Evolutionary conservation across 2,329 filamentous ascomycete genomes (phyloP), one percentile per base, ranked within the genome.

Genomic region (Fusarium burgessii): DNA sequence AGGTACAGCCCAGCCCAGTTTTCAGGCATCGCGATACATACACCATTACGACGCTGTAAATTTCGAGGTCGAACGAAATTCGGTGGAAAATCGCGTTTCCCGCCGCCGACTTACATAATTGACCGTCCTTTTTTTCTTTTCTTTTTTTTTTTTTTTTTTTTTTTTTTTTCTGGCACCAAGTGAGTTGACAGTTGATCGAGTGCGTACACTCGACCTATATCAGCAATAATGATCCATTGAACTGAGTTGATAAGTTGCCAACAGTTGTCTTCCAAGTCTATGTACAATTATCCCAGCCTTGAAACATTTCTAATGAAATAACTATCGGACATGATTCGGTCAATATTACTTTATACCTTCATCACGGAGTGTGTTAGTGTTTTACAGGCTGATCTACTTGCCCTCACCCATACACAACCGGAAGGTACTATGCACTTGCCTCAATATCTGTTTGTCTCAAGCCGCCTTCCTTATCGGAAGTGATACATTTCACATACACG

Each of bases 381-480:
- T 51, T 43, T 32, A 17, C 15, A 45, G 41, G 46, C 35, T 59
- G 33, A 20, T 20, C 45, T 58, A n/a, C 14, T 20, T 58, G 45
- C 35, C 29, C 29, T 66, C 23, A 38, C 20, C 20, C 25, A 42
- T 47, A 66, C 63, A n/a, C 46, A 66, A 62, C 36, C 25, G 46
- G 47, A 62, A 62, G 56, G 62, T 62, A 55, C 27, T 38, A 25
- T 38, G 27, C 33, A 32, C 25, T 42, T 57, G 25, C 6, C 18
- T 41, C 25, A n/a, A 15, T 38, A 25, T 35, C 17, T 35, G 14
- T 27, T 49, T 23, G 38, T n/a, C 43, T 49, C 32, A 32, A 66
- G 33, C 27, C 46, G 41, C 47, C 63, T 67, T 66, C 62, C 55
- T 55, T 43, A 41, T 36, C 42, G 51, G 42, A 60, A 60, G 17